Evolutionary conservation across 176 grass and related monocot genomes (phyloP), one percentile per base, ranked within the genome.

Genomic region (Oryza nivara): DNA sequence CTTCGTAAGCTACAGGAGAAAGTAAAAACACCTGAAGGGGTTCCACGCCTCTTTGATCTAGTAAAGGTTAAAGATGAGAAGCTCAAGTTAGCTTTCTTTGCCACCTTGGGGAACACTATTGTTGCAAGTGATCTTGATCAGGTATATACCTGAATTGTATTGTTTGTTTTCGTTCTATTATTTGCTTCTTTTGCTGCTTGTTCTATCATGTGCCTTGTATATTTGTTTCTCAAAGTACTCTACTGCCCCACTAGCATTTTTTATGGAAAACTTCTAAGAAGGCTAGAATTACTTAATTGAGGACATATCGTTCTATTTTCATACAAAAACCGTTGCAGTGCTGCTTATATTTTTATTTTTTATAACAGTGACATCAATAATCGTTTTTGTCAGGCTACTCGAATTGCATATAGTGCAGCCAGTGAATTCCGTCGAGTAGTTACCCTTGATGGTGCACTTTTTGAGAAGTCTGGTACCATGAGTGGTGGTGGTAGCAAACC

Each of bases 391-490:
- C 79, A 99, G 96, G 96, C 96, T 67, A 86, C 93, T 0, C 89
- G 93, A 90, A 94, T 99, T 87, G 91, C 93, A 78, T 99, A 99
- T 82, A 83, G 75, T 67, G 38, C 84, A 67, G 80, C 88, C 46
- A 91, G 76, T 60, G 93, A 99, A 71, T 99, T 98, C 69, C 84
- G 93, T 38, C 88, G 91, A 26, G 96, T 99, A 58, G 96, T 99
- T 65, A 99, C 96, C 40, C 88, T 96, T 1, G 83, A 92, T 4
- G 96, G 96, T 79, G 96, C 92, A 73, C 88, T 99, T 77, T 90
- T 96, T 88, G 96, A 99, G 86, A 86, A 77, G 77, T 94, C 93
- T 68, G 96, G 96, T 83, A 94, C 96, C 63, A 99, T 99, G 93
- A 96, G 89, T 26, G 96, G 96, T 61, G 96, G 96, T 67, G 96